Base-by-base conservation (phyloP, 352 stramenopile genomes). In the Phytophthora foliorum region DNA sequence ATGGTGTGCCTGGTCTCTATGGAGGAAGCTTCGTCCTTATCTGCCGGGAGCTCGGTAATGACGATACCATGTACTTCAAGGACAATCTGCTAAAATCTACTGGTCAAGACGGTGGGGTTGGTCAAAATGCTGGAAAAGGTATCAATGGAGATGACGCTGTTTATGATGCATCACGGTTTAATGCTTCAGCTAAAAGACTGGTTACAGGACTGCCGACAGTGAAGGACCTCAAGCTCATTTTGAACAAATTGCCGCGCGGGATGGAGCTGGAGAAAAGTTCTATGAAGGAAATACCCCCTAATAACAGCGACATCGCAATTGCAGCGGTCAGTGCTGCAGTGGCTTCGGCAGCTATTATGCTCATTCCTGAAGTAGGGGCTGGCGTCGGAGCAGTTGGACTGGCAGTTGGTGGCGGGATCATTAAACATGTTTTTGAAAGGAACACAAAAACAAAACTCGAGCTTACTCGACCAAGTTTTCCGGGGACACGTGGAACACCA, bases 71-170 rank as follows among this genome's bases (percentile, higher is more conserved):
- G 4, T n/a, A n/a, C n/a, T n/a, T n/a, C n/a, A n/a, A n/a, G n/a
- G 5, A 31, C 3, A 29, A 24, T 10, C 17, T 55, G 14, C 22
- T 64, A 16, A 50, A 6, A 13, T 57, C 46, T 16, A 51, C 24
- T 42, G 46, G 45, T 16, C 57, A 65, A 42, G 24, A 44, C 14
- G 57, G 57, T 13, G 57, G 46, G 6, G n/a, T 29, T 31, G 57
- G 46, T 14, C 57, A 65, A 34, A 14, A 65, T 13, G 45, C 10
- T 6, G 57, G 57, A 16, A 27, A 16, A 11, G 46, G 46, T 4
- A 11, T 57, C 19, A 19, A 57, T 32, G 57, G 45, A 34, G 4
- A 10, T 17, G 34, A 52, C 13, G 32, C 25, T 16, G 5, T 49
- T 6, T 58, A 65, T 29, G 11, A 32, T 25, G 6, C 4, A 16